Conservation (phyloP, 139 green algal species). For the Chlorokybus atmophyticus region DNA sequence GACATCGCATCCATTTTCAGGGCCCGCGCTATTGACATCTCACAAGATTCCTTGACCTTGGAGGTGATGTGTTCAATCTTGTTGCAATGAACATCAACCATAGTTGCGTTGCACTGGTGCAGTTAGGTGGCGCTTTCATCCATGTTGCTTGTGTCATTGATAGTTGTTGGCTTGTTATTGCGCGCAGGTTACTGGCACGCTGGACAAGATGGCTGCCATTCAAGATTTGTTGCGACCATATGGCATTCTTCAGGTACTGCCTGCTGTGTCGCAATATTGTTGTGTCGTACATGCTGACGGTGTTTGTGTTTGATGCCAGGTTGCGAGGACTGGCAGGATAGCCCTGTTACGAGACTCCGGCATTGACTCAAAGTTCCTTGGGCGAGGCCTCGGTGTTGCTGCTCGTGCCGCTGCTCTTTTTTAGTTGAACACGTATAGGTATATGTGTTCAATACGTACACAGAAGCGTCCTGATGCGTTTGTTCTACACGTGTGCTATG, state of each 20-base stretch:
- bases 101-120: no score
- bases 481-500: no score
- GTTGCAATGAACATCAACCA: no score
- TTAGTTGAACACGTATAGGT: no score
- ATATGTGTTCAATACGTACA: no score
- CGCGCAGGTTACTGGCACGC: conserved; percentile 46
- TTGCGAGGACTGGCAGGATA: conserved; percentile 78
- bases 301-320: conserved; percentile 10
- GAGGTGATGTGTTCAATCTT: no score
- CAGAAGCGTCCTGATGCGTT: no score
- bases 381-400: no score
- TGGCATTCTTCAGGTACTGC: conserved; percentile 38
- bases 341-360: conserved; percentile 64
- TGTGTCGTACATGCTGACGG: no score
- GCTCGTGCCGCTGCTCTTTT: no score
- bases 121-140: no score
- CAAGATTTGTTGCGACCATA: conserved; percentile 68
- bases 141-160: conserved; percentile 5
- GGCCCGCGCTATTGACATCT: conserved; percentile 63
- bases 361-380: conserved; percentile 50
- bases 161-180: background rate
- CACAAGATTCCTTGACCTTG: conserved; percentile 60
- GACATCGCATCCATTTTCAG: conserved; percentile 84
- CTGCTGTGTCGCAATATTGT: no score
- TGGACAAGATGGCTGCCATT: conserved; percentile 78